Evolutionary conservation across 768 basidiomycete species (phyloP).

Genomic region (Lentinula edodes): DNA sequence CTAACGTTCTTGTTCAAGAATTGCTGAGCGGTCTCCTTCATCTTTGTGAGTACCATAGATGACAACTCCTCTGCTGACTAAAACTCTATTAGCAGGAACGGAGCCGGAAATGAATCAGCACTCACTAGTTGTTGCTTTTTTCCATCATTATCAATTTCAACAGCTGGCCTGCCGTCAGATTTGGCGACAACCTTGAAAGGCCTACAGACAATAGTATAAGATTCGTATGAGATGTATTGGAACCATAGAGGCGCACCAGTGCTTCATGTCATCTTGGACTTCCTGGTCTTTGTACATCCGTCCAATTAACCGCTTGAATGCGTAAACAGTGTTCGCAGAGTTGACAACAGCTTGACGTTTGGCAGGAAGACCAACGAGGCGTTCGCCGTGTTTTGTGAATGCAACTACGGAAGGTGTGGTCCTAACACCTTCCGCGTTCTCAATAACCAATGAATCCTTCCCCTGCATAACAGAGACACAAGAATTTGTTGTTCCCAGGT

Average conservation of each 20-base stretch:
- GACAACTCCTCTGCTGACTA: conserved; percentile 85
- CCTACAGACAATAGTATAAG: conserved; percentile 32
- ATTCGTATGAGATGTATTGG: no score
- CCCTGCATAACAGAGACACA: conserved; percentile 96
- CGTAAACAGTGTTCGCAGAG: conserved; percentile 88
- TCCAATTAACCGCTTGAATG: conserved; percentile 92
- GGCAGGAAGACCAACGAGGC: conserved; percentile 91
- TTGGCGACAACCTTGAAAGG: conserved; percentile 76
- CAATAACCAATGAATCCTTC: conserved; percentile 89
- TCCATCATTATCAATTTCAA: conserved; percentile 81
- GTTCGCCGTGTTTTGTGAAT: conserved; percentile 98
- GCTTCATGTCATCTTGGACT: conserved; percentile 84
- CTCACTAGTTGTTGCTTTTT: conserved; percentile 78
- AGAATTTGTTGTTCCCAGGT: conserved; percentile 91
- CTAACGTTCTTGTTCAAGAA: conserved; percentile 91
- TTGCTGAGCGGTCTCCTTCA: conserved; percentile 94
- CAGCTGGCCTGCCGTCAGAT: conserved; percentile 69
- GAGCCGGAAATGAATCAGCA: conserved; percentile 11
- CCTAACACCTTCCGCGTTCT: conserved; percentile 95
- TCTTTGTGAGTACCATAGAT: conserved; percentile 85
- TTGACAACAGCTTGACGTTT: conserved; percentile 98
- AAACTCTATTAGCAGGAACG: conserved; percentile 6
- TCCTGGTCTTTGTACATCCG: conserved; percentile 91
- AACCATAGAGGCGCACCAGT: conserved; percentile 50
- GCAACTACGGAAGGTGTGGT: conserved; percentile 98